Evolutionary conservation across 345 rosid species (phyloP).

Genomic region (Bruguiera sexangula): DNA sequence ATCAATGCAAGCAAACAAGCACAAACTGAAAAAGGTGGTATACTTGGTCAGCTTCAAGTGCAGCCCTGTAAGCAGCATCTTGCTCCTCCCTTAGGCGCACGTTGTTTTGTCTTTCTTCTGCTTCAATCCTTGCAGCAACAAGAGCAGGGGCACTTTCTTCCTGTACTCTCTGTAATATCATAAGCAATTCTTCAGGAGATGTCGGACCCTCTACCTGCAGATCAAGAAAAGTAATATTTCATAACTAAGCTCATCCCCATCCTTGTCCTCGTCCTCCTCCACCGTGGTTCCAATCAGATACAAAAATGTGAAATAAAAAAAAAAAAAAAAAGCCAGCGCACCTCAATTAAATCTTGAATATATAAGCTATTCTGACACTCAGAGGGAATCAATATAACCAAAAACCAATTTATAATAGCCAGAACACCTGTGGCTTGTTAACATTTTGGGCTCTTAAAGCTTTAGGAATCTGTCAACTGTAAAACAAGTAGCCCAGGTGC

Average conservation of each 20-base stretch:
- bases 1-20: too few relatives aligned
- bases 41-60: conserved; percentile 99
- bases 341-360: too few relatives aligned
- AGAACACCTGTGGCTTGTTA: not conserved
- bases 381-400: too few relatives aligned
- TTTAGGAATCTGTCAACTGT: not conserved
- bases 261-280: too few relatives aligned
- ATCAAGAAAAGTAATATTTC: conserved; percentile 5
- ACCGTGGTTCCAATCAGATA: too few relatives aligned
- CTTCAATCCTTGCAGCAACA: conserved; percentile 80
- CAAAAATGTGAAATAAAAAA: too few relatives aligned
- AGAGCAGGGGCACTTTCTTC: conserved; percentile 94
- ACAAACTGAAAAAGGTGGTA: conserved; percentile 1
- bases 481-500: not conserved
- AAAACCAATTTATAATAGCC: too few relatives aligned
- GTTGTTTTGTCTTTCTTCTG: conserved; percentile 88
- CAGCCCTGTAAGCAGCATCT: conserved; percentile 95
- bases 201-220: conserved; percentile 87
- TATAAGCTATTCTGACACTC: too few relatives aligned
- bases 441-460: not conserved
- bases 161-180: conserved; percentile 71
- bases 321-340: too few relatives aligned
- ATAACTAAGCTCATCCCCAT: too few relatives aligned
- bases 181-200: conserved; percentile 76
- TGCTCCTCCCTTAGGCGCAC: conserved; percentile 91